phyloP scores from a whole-genome alignment of 2,329 filamentous ascomycete species.

The Colletotrichum graminicola region DNA sequence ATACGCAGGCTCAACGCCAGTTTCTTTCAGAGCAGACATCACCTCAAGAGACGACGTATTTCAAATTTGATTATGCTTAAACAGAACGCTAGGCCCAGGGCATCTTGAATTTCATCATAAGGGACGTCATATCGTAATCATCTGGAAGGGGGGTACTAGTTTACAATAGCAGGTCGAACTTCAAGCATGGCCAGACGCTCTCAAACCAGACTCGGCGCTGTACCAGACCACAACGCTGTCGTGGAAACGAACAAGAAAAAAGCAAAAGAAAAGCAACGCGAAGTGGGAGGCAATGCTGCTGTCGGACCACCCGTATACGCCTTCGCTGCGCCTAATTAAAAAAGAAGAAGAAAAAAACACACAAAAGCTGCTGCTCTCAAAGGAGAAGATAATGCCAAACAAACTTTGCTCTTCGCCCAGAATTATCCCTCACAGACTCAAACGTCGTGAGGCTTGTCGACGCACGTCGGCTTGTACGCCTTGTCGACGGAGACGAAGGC shows the following conservation, averaged over 20 bases:
- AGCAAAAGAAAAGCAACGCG: not conserved
- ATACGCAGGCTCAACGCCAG: not conserved
- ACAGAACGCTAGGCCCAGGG: not conserved
- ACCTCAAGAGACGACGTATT: not conserved
- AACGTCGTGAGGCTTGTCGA: not conserved
- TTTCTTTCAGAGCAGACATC: not conserved
- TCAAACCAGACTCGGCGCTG: not conserved
- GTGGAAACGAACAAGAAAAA: too few relatives aligned
- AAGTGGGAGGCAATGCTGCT: constrained; percentile 6
- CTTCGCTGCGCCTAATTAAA: constrained; percentile 7
- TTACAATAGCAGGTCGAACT: constrained; percentile 3
- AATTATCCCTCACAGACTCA: not conserved
- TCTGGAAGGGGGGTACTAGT: constrained; percentile 4
- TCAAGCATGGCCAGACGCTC: not conserved
- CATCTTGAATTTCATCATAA: constrained; percentile 10
- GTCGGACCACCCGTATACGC: constrained; percentile 10
- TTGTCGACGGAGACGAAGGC: constrained; percentile 21
- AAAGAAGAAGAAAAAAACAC: not conserved
- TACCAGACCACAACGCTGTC: not conserved
- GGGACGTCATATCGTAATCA: constrained; percentile 27
- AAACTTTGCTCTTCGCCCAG: not conserved
- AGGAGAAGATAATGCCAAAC: not conserved
- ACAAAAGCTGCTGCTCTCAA: not conserved
- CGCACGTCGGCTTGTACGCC: not conserved
- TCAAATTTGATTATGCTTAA: not conserved